Percentiles rank a stretch among this genome's conserved stretches.
phyloP scores from a whole-genome alignment of 768 basidiomycete genomes.

The Hypholoma fasciculare region DNA sequence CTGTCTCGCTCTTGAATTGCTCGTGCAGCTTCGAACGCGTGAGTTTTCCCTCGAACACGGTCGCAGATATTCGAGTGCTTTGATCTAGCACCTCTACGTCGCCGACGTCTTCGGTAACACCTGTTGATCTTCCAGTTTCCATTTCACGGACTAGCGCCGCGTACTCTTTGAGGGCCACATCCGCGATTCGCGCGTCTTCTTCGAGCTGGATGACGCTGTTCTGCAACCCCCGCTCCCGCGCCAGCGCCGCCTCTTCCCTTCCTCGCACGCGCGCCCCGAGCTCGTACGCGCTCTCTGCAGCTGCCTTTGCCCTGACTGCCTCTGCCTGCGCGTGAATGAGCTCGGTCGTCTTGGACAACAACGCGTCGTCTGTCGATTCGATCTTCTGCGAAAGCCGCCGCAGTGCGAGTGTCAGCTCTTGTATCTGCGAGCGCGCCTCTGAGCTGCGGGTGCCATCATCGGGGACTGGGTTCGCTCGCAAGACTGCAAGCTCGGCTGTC shows the following conservation, averaged over 20 bases:
- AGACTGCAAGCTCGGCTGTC: conserved; percentile 50
- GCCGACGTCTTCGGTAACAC: conserved; percentile 24
- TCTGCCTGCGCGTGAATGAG: conserved; percentile 44
- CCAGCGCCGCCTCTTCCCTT: conserved; percentile 52
- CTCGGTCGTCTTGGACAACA: conserved; percentile 50
- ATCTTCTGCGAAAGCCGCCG: conserved; percentile 71
- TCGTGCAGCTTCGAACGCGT: conserved; percentile 3
- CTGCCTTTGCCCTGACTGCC: conserved; percentile 37
- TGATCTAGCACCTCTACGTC: not conserved
- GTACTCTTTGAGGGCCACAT: conserved; percentile 69
- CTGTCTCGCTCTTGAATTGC: conserved; percentile 51
- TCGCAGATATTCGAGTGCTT: conserved; percentile 5
- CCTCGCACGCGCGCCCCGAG: conserved; percentile 53
- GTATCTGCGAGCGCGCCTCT: conserved; percentile 31
- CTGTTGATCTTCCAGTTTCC: conserved; percentile 31
- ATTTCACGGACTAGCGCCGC: conserved; percentile 71
- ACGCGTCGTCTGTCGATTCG: conserved; percentile 54
- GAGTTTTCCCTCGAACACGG: conserved; percentile 3
- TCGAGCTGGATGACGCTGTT: conserved; percentile 46
- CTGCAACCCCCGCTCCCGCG: conserved; percentile 50
- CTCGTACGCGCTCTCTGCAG: conserved; percentile 53
- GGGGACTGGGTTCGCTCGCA: conserved; percentile 55
- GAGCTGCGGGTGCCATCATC: conserved; percentile 26
- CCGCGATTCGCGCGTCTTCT: conserved; percentile 62
- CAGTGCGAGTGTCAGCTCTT: conserved; percentile 67